These are phyloP conservation scores for Penicillium coprophilum DNA, from an alignment of 495 filamentous ascomycete genomes.

Conservation along the genomic window DNA sequence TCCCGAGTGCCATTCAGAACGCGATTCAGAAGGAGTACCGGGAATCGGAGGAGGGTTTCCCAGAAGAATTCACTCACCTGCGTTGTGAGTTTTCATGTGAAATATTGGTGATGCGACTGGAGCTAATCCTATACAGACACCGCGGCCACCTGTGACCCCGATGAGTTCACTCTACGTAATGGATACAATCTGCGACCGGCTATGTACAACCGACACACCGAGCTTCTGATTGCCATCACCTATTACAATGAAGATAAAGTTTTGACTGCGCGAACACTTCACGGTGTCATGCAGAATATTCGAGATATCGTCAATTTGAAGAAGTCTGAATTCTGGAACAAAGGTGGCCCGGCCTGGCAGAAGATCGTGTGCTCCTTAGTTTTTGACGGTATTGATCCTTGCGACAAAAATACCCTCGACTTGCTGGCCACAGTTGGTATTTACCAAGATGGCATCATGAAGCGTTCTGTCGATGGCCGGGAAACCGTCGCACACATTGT, in stretches of 20 bases:
- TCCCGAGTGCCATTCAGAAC: conserved; percentile 95
- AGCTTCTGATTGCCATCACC: conserved; percentile 94
- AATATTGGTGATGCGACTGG: not conserved
- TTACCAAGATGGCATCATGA: conserved; percentile 97
- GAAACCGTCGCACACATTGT: conserved; percentile 92
- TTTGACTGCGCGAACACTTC: conserved; percentile 84
- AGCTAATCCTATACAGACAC: conserved; percentile 59
- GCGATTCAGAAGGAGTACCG: conserved; percentile 92
- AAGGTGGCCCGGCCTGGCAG: conserved; percentile 97
- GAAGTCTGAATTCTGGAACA: conserved; percentile 99
- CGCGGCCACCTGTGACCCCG: conserved; percentile 94
- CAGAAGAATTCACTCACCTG: conserved; percentile 95
- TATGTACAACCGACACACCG: conserved; percentile 99
- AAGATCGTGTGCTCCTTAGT: conserved; percentile 96
- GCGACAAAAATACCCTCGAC: conserved; percentile 93
- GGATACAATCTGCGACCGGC: conserved; percentile 96
- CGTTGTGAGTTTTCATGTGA: conserved; percentile 59
- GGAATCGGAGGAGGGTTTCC: conserved; percentile 69
- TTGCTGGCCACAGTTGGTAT: conserved; percentile 90
- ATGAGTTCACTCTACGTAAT: conserved; percentile 97
- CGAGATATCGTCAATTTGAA: conserved; percentile 97
- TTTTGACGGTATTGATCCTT: conserved; percentile 96
- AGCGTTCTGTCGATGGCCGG: conserved; percentile 93
- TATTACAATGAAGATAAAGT: conserved; percentile 99
- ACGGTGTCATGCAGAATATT: conserved; percentile 98